Percentiles rank a stretch among this genome's conserved stretches.
phyloP scores from a whole-genome alignment of 306 rosid genomes.

The Luffa acutangula region DNA sequence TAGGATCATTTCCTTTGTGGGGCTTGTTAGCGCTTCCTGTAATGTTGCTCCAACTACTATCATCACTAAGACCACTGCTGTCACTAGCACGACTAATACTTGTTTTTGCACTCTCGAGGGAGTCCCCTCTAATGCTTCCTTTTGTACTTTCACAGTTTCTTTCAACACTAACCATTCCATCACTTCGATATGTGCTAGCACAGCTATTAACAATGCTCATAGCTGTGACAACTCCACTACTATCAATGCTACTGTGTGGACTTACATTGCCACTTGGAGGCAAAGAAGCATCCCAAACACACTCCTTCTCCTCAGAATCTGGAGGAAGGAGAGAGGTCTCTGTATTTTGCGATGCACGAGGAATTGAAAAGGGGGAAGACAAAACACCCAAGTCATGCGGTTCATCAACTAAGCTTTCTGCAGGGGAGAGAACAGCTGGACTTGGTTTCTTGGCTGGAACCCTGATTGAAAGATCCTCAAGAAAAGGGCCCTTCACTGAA shows the following conservation, averaged over 20 bases:
- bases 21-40: conserved; percentile 98
- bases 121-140: conserved; percentile 84
- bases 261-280: conserved; percentile 99
- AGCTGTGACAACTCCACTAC: conserved; percentile 77
- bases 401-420: conserved; percentile 57
- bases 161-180: conserved; percentile 86
- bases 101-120: conserved; percentile 94
- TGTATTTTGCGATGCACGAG: conserved; percentile 56
- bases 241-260: conserved; percentile 93
- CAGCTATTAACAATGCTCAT: conserved; percentile 94
- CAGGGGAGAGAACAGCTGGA: conserved; percentile 43
- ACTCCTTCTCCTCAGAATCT: conserved; percentile 87
- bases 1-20: conserved; percentile 97
- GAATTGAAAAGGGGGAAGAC: conserved; percentile 43
- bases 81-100: conserved; percentile 86
- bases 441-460: conserved; percentile 54
- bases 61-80: conserved; percentile 96
- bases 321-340: conserved; percentile 51
- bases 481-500: conserved; percentile 68
- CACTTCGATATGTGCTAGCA: conserved; percentile 80
- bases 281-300: conserved; percentile 99
- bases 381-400: conserved; percentile 36
- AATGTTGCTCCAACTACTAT: conserved; percentile 93
- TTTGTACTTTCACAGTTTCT: conserved; percentile 71
- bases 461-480: conserved; percentile 74